Conservation (phyloP, 306 rosid species). For the Sicyos baderoa region DNA sequence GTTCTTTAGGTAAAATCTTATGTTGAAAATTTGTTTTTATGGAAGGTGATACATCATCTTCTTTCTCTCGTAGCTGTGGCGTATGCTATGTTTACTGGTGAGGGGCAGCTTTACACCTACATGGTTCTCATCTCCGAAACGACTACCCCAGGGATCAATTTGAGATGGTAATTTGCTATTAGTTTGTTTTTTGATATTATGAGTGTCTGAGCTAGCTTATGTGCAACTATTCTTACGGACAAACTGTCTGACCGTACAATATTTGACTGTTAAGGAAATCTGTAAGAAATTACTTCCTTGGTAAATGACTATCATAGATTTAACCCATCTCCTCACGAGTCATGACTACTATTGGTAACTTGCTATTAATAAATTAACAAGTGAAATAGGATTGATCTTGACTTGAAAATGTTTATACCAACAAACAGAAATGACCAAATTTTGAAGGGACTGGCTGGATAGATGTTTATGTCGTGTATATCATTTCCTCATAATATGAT, state of each 20-base stretch:
- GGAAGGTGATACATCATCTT: constrained; percentile 58
- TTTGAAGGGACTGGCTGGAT: neutral
- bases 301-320: too few species aligned
- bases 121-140: constrained; percentile 94
- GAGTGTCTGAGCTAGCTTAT: too few species aligned
- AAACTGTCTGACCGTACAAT: too few species aligned
- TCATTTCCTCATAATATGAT: neutral
- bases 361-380: neutral
- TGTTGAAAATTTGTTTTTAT: neutral
- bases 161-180: constrained; percentile 66
- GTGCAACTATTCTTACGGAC: too few species aligned
- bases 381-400: constrained; percentile 8
- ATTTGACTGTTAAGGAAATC: too few species aligned
- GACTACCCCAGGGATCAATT: constrained; percentile 90
- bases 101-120: constrained; percentile 82
- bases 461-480: neutral
- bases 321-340: too few species aligned
- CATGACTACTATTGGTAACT: constrained; percentile 32
- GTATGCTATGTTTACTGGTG: constrained; percentile 79
- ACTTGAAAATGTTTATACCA: neutral
- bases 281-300: too few species aligned
- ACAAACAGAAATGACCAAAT: neutral
- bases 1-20: neutral
- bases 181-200: too few species aligned
- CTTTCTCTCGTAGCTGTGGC: constrained; percentile 63